Conservation (phyloP, 306 rosid species). For the Urtica urens region DNA sequence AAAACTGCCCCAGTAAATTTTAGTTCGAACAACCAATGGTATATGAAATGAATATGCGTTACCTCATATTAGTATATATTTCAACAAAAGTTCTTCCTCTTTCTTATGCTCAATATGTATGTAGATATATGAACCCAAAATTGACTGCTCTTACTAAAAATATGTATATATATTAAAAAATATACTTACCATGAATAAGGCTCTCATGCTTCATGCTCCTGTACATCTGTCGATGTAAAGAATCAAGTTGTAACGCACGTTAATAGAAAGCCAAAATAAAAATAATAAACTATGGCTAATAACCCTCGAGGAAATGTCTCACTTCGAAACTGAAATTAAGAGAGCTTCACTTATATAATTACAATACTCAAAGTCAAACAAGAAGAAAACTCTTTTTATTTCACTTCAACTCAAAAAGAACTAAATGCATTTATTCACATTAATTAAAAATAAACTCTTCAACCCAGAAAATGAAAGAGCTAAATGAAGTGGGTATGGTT, state of each 20-base stretch:
- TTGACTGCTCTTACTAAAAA: no score
- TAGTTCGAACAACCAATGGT: no score
- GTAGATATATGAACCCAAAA: no score
- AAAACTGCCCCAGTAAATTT: no score
- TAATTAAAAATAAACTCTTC: background rate
- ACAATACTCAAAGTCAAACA: background rate
- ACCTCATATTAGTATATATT: no score
- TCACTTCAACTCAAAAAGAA: background rate
- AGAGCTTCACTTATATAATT: background rate
- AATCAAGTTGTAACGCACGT: constrained; percentile 9
- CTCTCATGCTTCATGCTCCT: constrained; percentile 70
- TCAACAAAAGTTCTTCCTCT: no score
- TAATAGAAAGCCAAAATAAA: constrained; percentile 7
- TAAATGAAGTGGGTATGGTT: background rate
- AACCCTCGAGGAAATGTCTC: background rate
- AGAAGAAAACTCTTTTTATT: background rate
- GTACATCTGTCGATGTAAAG: constrained; percentile 57
- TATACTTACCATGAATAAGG: constrained; percentile 42
- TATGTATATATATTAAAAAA: constrained; percentile 6
- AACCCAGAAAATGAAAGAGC: background rate
- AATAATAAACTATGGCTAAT: background rate
- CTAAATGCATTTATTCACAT: background rate
- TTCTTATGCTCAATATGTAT: background rate
- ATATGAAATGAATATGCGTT: no score
- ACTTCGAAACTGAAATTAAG: background rate